Base-by-base conservation (phyloP, 106 monocot genomes). In the Cymbidium sinense region DNA sequence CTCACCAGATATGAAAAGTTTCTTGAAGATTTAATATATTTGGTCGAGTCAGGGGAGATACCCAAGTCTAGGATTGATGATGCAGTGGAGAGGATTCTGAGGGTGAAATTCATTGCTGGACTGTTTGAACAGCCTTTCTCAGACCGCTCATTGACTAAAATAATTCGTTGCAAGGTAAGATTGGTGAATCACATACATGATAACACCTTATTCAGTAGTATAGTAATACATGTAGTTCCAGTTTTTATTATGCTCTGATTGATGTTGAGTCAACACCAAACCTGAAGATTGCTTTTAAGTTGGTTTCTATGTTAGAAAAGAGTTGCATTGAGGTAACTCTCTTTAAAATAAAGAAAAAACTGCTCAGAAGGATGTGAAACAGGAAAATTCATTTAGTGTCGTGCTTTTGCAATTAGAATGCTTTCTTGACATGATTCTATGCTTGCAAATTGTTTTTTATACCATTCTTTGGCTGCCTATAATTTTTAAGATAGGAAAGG, bases 111-210 rank as follows among this genome's bases (percentile, higher is more conserved):
- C 83, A 47, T 93, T 79, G 83, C 92, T 39, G 92, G 95, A 34
- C 54, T 95, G 23, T 95, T 95, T 77, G 95, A 95, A 43, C 82
- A 95, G 20, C 95, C 95, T 75, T 95, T 92, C 77, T 87, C 90
- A 70, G 92, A 95, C 82, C 83, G 86, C 35, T 88, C 90, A 78
- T 75, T 95, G 74, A 76, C 88, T 4, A 75, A 82, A 50, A 17
- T 77, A 71, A 85, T 95, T 74, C 88, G 90, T 72, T 93, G 92
- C 81, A 92, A 88, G 90, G 95, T 95, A 81, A 76, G 36, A 70
- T 78, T 43, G 31, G 18, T 43, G 52, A 34, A 50, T 64, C 1
- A 15, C 37, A 52, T n/a, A n/a, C n/a, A 6, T 79, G 54, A 71
- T 76, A 65, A 23, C 21, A 77, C 11, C 7, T 21, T 37, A 77